Evolutionary conservation across 2,329 filamentous ascomycete genomes (phyloP), one percentile per base, ranked within the genome.

Genomic region (Tolypocladium guangdongense): DNA sequence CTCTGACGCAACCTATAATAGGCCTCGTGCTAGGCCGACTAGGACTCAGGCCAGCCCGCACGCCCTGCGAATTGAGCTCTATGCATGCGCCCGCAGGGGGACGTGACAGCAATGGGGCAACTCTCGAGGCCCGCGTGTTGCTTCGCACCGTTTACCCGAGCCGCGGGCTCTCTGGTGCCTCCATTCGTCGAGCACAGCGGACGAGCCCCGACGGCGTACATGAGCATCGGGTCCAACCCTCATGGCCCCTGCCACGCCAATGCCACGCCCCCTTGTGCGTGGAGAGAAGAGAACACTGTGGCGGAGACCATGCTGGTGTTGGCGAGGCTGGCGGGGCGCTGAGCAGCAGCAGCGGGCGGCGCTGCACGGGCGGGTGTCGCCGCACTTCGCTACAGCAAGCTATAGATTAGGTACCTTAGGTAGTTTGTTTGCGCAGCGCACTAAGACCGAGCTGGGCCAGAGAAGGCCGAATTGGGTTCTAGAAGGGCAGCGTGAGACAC

Each of bases 401-500:
- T n/a, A n/a, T n/a, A n/a, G n/a, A n/a, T n/a, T n/a, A n/a, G n/a
- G n/a, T n/a, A n/a, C n/a, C n/a, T n/a, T n/a, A n/a, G n/a, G n/a
- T n/a, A n/a, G 5, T 4, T 4, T n/a, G 24, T 30, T 30, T 46
- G 7, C 24, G 7, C 20, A 12, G 22, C 30, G 41, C 24, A 8
- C 14, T 8, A 16, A 37, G 11, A 3, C 11, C 6, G 48, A 12
- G 18, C 4, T 16, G 43, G 43, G 24, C 39, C 22, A 27, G n/a
- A n/a, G n/a, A n/a, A n/a, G n/a, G n/a, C n/a, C n/a, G n/a, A n/a
- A n/a, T n/a, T n/a, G n/a, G n/a, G n/a, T 32, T 39, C 51, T 58
- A 55, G 55, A 58, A 58, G 51, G 20, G 22, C 14, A 52, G 50
- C 47, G 46, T 50, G 49, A 54, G 54, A 57, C 57, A 54, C 27